These are phyloP conservation scores for Linderina pennispora DNA, from an alignment of 192 early-diverging fungal genomes.

Conservation along the genomic window DNA sequence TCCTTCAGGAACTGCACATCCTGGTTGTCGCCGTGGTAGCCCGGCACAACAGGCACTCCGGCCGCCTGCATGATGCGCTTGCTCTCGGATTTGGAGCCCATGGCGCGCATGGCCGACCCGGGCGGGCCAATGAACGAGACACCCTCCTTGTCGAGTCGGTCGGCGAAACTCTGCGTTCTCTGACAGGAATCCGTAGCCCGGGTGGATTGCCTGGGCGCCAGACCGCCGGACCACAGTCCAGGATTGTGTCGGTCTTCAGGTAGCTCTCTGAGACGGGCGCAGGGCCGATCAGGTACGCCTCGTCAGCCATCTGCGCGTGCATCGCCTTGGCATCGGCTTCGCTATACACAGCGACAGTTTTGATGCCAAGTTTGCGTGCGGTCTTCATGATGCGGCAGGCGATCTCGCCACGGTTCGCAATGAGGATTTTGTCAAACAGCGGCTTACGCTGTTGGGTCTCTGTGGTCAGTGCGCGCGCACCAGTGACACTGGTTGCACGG, in stretches of 20 bases:
- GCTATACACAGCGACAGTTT: constrained; percentile 89
- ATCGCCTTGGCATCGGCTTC: constrained; percentile 83
- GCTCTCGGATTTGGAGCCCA: constrained; percentile 91
- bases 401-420: constrained; percentile 91
- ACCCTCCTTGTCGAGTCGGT: constrained; percentile 55
- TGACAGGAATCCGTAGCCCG: constrained; percentile 95
- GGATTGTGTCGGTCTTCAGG: constrained; percentile 70
- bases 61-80: constrained; percentile 91
- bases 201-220: constrained; percentile 90
- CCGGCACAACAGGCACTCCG: constrained; percentile 86
- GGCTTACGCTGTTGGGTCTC: constrained; percentile 41
- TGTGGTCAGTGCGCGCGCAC: neutral
- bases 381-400: constrained; percentile 77
- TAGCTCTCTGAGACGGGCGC: constrained; percentile 79
- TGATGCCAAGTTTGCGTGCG: constrained; percentile 83
- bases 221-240: constrained; percentile 67
- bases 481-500: too few relatives aligned
- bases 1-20: constrained; percentile 63
- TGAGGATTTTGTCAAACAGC: constrained; percentile 92
- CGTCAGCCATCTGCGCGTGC: constrained; percentile 89
- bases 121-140: constrained; percentile 90
- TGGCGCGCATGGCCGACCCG: constrained; percentile 76
- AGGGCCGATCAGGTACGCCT: constrained; percentile 86
- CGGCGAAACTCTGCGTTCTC: constrained; percentile 91
- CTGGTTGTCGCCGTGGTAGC: constrained; percentile 89